Base-by-base conservation (phyloP, 768 basidiomycete genomes). In the Glaciozyma martinii region DNA sequence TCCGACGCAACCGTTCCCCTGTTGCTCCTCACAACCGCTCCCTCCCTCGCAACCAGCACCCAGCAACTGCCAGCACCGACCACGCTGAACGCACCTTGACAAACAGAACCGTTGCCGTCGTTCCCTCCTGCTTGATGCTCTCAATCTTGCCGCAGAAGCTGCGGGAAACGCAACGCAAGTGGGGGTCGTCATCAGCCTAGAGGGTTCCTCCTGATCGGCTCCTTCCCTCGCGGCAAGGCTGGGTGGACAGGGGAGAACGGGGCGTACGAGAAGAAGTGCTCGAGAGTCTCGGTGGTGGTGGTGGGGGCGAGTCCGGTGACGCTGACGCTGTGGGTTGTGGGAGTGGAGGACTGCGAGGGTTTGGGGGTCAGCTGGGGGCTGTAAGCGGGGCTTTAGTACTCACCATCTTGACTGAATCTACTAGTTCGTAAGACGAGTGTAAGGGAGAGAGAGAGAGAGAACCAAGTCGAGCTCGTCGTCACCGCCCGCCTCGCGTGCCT, bases 131-230 rank as follows among this genome's bases (percentile, higher is more conserved):
- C 19, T 75, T 76, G 57, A 78, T 76, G 42, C 68, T 71, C 25
- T 74, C 71, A 55, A 83, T 79, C 86, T 83, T 86, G 79, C 92
- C 92, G 74, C 91, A 95, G 78, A 94, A 95, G 4, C 88, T 89
- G 66, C 9, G 23, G 12, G 33, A 30, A n/a, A n/a, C n/a, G n/a
- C n/a, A n/a, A n/a, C n/a, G n/a, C n/a, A n/a, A 46, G 43, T 33
- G 57, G 49, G 49, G 30, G 57, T 58, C n/a, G n/a, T n/a, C n/a
- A 59, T 66, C 59, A 25, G 43, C 63, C n/a, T 56, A 37, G 61
- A 40, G 30, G 12, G n/a, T 33, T 16, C 12, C 30, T 44, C 25
- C n/a, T 21, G 16, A 7, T 61, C 23, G 29, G 42, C 37, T 40
- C 37, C 37, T 13, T 40, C 12, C 42, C 57, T 29, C 47, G 23